These are phyloP conservation scores for Diaporthe humulicola DNA, from an alignment of 2,329 filamentous ascomycete genomes.

Conservation along the genomic window DNA sequence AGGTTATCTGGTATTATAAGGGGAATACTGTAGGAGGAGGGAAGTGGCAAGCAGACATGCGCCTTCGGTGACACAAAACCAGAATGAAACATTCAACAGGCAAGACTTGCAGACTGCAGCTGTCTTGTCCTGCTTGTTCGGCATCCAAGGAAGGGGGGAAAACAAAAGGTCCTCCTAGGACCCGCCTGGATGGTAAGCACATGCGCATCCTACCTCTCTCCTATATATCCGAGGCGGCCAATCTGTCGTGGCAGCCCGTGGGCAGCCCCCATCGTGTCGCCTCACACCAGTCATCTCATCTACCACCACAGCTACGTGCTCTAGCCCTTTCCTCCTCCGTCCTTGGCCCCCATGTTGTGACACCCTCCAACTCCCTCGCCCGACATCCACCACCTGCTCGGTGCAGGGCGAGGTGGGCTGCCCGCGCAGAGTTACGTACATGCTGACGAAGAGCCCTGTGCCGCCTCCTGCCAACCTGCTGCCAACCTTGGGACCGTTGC, in stretches of 20 bases:
- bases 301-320: not conserved
- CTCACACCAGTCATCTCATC: conserved; percentile 19
- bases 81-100: conserved; percentile 14
- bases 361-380: not conserved
- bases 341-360: conserved; percentile 26
- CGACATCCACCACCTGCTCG: not conserved
- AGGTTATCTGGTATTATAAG: conserved; percentile 14
- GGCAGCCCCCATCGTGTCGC: conserved; percentile 1
- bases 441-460: conserved; percentile 23
- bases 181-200: conserved; percentile 29
- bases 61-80: not conserved
- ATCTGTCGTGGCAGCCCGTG: conserved; percentile 14
- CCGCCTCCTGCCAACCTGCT: conserved; percentile 22
- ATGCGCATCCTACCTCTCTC: conserved; percentile 9
- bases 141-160: not conserved
- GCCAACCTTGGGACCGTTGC: conserved; percentile 25
- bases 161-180: not conserved
- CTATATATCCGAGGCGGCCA: conserved; percentile 30
- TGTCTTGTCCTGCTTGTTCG: not conserved
- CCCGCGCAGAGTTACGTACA: conserved; percentile 11
- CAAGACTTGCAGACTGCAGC: not conserved
- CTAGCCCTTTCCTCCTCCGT: not conserved
- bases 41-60: not conserved
- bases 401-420: not conserved
- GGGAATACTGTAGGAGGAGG: not conserved